phyloP scores from a whole-genome alignment of 2,329 filamentous ascomycete species.

The Samsoniella hepiali region DNA sequence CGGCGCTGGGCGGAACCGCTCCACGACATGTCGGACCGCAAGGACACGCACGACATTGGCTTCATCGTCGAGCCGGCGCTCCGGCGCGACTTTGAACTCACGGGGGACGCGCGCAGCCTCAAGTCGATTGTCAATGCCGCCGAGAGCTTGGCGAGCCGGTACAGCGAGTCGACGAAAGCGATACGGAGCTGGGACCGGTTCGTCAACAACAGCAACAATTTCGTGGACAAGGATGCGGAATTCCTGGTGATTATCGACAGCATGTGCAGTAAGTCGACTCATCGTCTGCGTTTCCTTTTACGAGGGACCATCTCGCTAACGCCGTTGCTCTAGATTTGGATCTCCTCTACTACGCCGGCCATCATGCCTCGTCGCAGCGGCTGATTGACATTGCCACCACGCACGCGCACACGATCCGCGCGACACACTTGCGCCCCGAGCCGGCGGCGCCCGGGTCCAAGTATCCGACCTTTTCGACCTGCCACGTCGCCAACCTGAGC shows the following conservation, averaged over 20 bases:
- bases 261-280: constrained; percentile 31
- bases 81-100: constrained; percentile 46
- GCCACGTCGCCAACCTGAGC: constrained; percentile 46
- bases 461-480: constrained; percentile 28
- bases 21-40: constrained; percentile 38
- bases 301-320: neutral
- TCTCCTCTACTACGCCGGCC: constrained; percentile 37
- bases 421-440: constrained; percentile 38
- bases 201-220: constrained; percentile 29
- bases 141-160: constrained; percentile 41
- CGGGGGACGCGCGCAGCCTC: constrained; percentile 37
- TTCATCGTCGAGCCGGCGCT: constrained; percentile 51
- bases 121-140: constrained; percentile 42
- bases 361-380: constrained; percentile 28
- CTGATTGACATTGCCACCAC: constrained; percentile 35
- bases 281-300: too few relatives aligned
- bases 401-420: constrained; percentile 39
- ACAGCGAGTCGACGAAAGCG: constrained; percentile 37
- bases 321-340: constrained; percentile 28
- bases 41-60: constrained; percentile 52
- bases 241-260: constrained; percentile 42
- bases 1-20: constrained; percentile 34
- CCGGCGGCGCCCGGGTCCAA: neutral
- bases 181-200: constrained; percentile 49
- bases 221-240: constrained; percentile 29